These are phyloP conservation scores for Phialophora chinensis DNA, from an alignment of 2,329 filamentous ascomycete species.

Conservation along the genomic window DNA sequence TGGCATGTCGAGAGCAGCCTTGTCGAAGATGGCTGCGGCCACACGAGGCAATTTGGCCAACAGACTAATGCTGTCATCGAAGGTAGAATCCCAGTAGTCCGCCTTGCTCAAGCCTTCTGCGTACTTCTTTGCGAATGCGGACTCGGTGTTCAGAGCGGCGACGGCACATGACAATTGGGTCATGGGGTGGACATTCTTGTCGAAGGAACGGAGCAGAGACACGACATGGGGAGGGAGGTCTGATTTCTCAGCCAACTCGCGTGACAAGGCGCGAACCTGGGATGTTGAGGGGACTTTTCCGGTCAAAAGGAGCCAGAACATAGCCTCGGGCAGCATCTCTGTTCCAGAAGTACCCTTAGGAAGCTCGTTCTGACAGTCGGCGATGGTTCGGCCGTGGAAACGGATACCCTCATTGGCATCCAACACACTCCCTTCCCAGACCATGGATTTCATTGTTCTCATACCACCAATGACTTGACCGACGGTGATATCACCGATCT, in stretches of 20 bases:
- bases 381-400: conserved; percentile 97
- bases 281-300: conserved; percentile 83
- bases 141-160: conserved; percentile 93
- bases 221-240: conserved; percentile 81
- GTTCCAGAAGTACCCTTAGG: conserved; percentile 91
- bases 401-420: conserved; percentile 97
- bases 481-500: conserved; percentile 89
- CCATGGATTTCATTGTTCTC: conserved; percentile 96
- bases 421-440: conserved; percentile 97
- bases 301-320: conserved; percentile 99
- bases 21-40: conserved; percentile 97
- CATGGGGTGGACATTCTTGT: conserved; percentile 93
- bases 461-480: conserved; percentile 95
- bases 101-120: conserved; percentile 90
- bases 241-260: conserved; percentile 85
- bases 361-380: conserved; percentile 92
- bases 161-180: conserved; percentile 96
- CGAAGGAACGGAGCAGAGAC: conserved; percentile 88
- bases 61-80: conserved; percentile 91
- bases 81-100: conserved; percentile 98
- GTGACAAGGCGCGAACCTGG: conserved; percentile 82
- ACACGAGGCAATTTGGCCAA: conserved; percentile 96
- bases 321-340: conserved; percentile 97
- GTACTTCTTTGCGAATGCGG: conserved; percentile 91
- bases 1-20: conserved; percentile 73